Evolutionary conservation across 805 yeast species (phyloP), one percentile per base, ranked within the genome.

Genomic region (Blastobotrys parvus): DNA sequence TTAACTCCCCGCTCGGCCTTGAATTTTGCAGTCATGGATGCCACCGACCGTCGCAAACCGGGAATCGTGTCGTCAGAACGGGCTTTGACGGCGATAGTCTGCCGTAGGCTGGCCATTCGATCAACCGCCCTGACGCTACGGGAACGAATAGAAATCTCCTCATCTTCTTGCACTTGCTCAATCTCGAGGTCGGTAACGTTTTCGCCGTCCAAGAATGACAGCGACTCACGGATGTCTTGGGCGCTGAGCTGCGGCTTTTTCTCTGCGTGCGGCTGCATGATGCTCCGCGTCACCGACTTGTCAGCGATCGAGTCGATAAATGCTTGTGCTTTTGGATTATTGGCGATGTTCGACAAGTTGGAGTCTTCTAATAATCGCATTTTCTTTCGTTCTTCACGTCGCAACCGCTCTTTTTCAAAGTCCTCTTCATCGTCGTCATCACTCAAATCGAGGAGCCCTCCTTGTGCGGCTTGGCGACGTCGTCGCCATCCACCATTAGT

Each of bases 221-320:
- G 44, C n/a, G 39, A 39, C 27, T 45, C 38, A 19, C 53, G 36
- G 19, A 52, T 45, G 11, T 22, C 34, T 15, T 38, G 15, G 16
- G 25, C 39, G 25, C 18, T 23, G 16, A 13, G 13, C 10, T 38
- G 13, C 4, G 17, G 27, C n/a, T 17, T 25, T 3, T n/a, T 32
- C 4, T 15, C 35, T 3, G 25, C 15, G 3, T 19, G 22, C 15
- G 18, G n/a, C 2, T 17, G 33, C n/a, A 10, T 25, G 35, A 29
- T 22, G 35, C 15, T 23, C 19, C 10, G 13, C n/a, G 35, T 13
- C 5, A 18, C 30, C 11, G 32, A 15, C 29, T 23, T 25, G 11
- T 54, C 58, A 11, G 50, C 54, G 39, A 54, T 54, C 13, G 54
- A 49, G 11, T 49, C 42, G 6, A 54, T 38, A 39, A 54, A 54